A percentile compares a stretch with the other conserved stretches of the same genome.
Conservation (phyloP, 345 rosid genomes). For the Gossypium herbaceum region DNA sequence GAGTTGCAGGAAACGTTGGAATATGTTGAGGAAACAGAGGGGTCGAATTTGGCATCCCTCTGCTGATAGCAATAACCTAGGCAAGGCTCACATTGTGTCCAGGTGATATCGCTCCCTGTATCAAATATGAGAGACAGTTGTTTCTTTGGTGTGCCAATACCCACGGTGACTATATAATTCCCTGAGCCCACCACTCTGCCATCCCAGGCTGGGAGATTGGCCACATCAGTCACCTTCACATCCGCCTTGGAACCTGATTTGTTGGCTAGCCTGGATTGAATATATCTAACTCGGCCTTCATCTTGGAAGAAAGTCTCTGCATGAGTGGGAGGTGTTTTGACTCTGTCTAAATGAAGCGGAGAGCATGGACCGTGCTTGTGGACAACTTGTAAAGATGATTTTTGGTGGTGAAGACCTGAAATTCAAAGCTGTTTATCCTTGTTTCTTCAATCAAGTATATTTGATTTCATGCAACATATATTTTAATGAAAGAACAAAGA, state of each 20-base stretch:
- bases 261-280: conserved; percentile 44
- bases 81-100: conserved; percentile 67
- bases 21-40: conserved; percentile 49
- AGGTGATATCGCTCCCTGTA: conserved; percentile 68
- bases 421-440: too few relatives aligned
- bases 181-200: conserved; percentile 54
- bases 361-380: conserved; percentile 76
- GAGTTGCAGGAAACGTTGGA: conserved; percentile 55
- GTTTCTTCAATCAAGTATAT: too few relatives aligned
- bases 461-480: too few relatives aligned
- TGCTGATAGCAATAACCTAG: conserved; percentile 43
- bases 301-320: conserved; percentile 50
- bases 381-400: conserved; percentile 49
- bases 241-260: conserved; percentile 12
- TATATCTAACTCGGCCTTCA: conserved; percentile 53
- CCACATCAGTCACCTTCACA: conserved; percentile 24
- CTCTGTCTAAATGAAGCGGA: conserved; percentile 1
- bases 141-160: conserved; percentile 54
- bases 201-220: conserved; percentile 50
- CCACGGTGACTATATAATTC: conserved; percentile 51
- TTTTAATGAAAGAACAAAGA: too few relatives aligned
- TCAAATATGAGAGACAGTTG: conserved; percentile 48
- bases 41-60: conserved; percentile 44
- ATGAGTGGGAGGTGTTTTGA: conserved; percentile 29
- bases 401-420: neutral